Percentiles rank a stretch among this genome's conserved stretches.
These are phyloP conservation scores for Pseudozyma pruni DNA, from an alignment of 1,284 basidiomycete species.

Conservation along the genomic window DNA sequence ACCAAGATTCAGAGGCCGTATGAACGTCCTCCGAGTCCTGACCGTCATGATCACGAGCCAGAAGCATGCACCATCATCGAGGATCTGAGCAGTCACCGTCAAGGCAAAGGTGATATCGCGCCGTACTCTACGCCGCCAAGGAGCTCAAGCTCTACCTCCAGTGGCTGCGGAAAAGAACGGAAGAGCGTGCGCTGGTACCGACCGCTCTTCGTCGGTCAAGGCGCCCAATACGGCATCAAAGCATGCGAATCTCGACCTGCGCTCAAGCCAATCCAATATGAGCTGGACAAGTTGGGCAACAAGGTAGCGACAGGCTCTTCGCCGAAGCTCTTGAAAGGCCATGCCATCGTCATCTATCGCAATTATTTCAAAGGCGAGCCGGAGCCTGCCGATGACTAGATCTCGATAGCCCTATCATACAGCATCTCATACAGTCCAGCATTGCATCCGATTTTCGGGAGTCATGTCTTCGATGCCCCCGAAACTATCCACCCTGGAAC, in stretches of 20 bases:
- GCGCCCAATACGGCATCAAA: constrained; percentile 31
- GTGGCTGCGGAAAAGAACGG: constrained; percentile 1
- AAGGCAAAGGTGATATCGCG: constrained; percentile 35
- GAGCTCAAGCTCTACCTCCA: not conserved
- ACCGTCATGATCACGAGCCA: constrained; percentile 45
- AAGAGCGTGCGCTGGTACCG: constrained; percentile 46
- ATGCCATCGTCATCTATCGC: constrained; percentile 39
- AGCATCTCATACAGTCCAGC: not conserved
- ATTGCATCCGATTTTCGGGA: too few relatives aligned
- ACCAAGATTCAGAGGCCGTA: constrained; percentile 43
- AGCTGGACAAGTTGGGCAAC: constrained; percentile 39
- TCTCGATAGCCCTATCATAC: not conserved
- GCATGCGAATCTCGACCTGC: constrained; percentile 19
- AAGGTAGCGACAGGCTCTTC: constrained; percentile 36
- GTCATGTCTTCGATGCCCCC: too few relatives aligned
- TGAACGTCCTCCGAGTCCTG: constrained; percentile 45
- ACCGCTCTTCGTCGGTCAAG: constrained; percentile 40
- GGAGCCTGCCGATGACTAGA: constrained; percentile 37
- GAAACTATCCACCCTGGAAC: too few relatives aligned
- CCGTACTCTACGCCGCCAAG: constrained; percentile 36
- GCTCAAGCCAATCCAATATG: constrained; percentile 39
- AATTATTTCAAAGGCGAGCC: constrained; percentile 49
- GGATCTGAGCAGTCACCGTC: constrained; percentile 33
- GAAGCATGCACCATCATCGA: constrained; percentile 44
- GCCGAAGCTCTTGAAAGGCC: constrained; percentile 41